Evolutionary conservation across 306 rosid genomes (phyloP), one percentile per base, ranked within the genome.

Genomic region (Trifolium pratense): DNA sequence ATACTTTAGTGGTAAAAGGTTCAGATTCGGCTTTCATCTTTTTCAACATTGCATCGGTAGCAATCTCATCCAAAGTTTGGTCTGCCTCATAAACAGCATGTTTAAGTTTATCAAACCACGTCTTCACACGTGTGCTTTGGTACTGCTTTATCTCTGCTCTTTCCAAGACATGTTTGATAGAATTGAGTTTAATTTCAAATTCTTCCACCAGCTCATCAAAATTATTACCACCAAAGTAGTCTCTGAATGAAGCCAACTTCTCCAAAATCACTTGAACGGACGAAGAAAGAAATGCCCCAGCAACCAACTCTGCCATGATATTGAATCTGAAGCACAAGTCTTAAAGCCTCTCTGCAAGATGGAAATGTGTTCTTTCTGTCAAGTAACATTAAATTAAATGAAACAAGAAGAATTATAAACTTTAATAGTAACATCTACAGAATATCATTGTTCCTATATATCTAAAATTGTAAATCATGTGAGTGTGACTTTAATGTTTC

Each of bases 101-200:
- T 68, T 82, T 82, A 3, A 82, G 73, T 75, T 52, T 15, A 52
- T 59, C 69, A 29, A 79, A 60, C 87, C 85, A 83, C 1, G 1
- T 65, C 82, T 73, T 83, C 15, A 86, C 87, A 1, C 10, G 31
- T 0, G 42, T 42, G 34, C 3, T 58, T 6, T 7, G 7, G 10
- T 77, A 48, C 26, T 86, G 85, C 23, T 46, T 80, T 25, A 39
- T 61, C 71, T 86, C 87, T 4, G 86, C 86, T 58, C 83, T 84
- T 1, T 78, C 76, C 7, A 86, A 49, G 12, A 83, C 63, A 9
- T 9, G 20, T 31, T 59, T 68, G 18, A 78, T 32, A 3, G 76
- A 58, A 5, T 49, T 45, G 10, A 78, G 29, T 1, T 56, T 53
- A 11, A 46, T 5, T 0, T 18, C 37, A 17, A 86, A 48, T 48